Percentiles rank a stretch among this genome's conserved stretches.
phyloP scores from a whole-genome alignment of 176 grass and related monocot genomes.

The Paspalum notatum region DNA sequence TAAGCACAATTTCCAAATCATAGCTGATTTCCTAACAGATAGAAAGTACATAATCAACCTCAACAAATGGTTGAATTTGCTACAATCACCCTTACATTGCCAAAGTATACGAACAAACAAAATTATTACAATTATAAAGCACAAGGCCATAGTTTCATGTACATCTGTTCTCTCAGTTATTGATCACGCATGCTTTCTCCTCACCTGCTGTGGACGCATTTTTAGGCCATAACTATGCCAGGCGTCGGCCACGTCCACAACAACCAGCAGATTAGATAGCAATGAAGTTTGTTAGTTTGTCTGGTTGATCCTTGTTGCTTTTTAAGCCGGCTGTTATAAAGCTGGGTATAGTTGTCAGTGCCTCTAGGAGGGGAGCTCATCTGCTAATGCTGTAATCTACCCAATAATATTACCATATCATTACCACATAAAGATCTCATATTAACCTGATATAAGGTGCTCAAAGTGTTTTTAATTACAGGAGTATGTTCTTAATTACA shows the following conservation, averaged over 20 bases:
- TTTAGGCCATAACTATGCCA: no score
- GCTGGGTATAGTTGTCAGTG: no score
- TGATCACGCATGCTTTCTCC: neutral
- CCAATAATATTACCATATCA: no score
- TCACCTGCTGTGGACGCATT: constrained; percentile 16
- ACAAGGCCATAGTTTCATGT: neutral
- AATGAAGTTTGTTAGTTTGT: no score
- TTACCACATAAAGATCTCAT: neutral
- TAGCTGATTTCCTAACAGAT: constrained; percentile 12
- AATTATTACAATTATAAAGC: neutral
- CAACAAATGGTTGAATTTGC: constrained; percentile 24
- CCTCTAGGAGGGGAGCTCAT: no score
- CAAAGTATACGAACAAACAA: constrained; percentile 13
- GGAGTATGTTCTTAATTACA: no score
- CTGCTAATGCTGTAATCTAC: no score
- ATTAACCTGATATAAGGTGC: constrained; percentile 3
- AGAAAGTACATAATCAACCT: constrained; percentile 5
- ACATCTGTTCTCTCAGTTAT: constrained; percentile 10
- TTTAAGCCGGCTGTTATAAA: no score
- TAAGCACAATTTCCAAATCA: constrained; percentile 25
- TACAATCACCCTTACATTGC: neutral
- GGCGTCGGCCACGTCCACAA: no score
- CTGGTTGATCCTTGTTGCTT: no score
- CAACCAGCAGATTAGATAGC: no score
- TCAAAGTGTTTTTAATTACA: constrained; percentile 10